These are phyloP conservation scores for Spathaspora sp. DNA, from an alignment of 1,139 yeast species.

Conservation along the genomic window DNA sequence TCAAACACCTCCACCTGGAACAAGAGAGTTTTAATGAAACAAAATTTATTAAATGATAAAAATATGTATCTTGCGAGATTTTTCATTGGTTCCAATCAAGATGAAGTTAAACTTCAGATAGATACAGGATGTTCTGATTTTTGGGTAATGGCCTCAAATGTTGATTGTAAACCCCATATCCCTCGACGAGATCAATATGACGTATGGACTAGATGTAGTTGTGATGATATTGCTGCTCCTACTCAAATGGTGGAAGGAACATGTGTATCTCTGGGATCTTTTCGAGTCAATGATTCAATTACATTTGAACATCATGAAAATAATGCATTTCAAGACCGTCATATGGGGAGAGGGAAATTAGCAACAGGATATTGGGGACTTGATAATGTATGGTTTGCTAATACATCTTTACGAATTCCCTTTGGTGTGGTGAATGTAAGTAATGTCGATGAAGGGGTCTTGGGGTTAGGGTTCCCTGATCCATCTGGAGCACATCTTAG, in stretches of 20 bases:
- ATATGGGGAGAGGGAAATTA: neutral
- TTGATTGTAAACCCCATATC: neutral
- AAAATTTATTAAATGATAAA: neutral
- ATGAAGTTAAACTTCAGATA: conserved; percentile 19
- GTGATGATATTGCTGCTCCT: neutral
- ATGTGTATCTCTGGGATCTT: neutral
- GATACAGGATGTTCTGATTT: conserved; percentile 33
- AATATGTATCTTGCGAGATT: conserved; percentile 3
- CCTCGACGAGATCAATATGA: neutral
- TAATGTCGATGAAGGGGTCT: conserved; percentile 15
- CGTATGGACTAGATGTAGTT: neutral
- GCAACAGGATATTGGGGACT: neutral
- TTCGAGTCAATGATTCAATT: neutral
- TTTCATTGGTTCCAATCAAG: conserved; percentile 22
- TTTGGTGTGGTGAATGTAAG: conserved; percentile 18
- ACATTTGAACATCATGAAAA: neutral
- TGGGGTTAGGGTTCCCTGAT: conserved; percentile 21
- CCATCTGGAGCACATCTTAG: conserved; percentile 26
- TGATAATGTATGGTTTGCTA: neutral
- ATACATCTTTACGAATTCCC: neutral
- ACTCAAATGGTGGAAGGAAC: neutral
- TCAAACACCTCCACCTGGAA: neutral
- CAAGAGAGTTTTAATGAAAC: neutral
- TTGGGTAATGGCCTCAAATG: conserved; percentile 17
- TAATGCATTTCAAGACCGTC: neutral